A percentile compares a stretch with the other conserved stretches of the same genome.
phyloP scores from a whole-genome alignment of 2,329 filamentous ascomycete species.

The Xylaria sp. region DNA sequence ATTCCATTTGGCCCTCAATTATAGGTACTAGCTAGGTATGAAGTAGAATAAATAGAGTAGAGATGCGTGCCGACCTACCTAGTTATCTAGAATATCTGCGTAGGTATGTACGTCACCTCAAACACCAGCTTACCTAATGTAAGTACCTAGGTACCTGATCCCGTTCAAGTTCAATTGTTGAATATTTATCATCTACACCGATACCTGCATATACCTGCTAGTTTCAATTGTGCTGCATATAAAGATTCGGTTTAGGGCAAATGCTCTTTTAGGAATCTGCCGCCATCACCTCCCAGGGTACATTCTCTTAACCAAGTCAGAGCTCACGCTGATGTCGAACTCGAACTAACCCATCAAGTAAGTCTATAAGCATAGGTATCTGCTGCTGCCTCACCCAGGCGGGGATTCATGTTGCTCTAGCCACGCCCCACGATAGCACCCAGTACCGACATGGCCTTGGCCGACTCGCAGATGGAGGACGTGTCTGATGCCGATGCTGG shows the following conservation, averaged over 20 bases:
- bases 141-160: no score
- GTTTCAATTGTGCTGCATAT: not conserved
- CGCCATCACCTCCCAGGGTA: not conserved
- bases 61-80: no score
- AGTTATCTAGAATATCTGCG: no score
- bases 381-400: not conserved
- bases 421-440: conserved; percentile 4
- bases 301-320: not conserved
- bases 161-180: no score
- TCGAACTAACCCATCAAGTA: not conserved
- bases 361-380: not conserved
- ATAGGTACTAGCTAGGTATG: no score
- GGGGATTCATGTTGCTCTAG: conserved; percentile 21
- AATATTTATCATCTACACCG: no score
- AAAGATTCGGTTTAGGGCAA: not conserved
- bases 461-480: conserved; percentile 30
- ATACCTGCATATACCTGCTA: not conserved
- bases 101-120: no score
- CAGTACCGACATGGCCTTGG: conserved; percentile 30
- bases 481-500: conserved; percentile 30
- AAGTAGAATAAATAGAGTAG: no score
- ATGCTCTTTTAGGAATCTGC: not conserved
- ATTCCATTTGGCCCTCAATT: no score
- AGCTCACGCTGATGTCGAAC: no score
- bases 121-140: no score